Evolutionary conservation across 1,139 yeast species (phyloP), one percentile per base, ranked within the genome.

Genomic region (Candida freyschussii): DNA sequence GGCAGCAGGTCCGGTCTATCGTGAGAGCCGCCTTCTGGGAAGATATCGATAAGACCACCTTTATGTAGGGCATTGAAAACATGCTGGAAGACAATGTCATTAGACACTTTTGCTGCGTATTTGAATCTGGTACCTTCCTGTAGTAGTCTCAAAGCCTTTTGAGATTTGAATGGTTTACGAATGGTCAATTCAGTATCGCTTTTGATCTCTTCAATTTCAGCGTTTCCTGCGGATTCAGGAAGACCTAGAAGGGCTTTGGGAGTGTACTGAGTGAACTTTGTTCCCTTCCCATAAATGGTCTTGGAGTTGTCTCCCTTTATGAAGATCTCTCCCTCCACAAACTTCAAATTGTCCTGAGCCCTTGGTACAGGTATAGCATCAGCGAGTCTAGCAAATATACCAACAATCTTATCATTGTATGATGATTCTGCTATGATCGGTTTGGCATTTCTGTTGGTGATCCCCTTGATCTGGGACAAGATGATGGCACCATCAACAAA

Each of bases 1-100:
- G 89, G 91, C 27, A 80, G 59, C 33, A 81, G 59, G 36, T 80
- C 82, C 1, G 87, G 77, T 43, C 89, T 67, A 51, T 81, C 91
- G 51, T 81, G 91, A n/a, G 86, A 75, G 0, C 87, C 87, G 31
- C 89, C 91, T 59, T 82, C 91, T 1, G 89, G 87, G 46, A 80
- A 81, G 30, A 81, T 78, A 2, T 84, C 85, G 34, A 81, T 65
- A 13, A 75, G 68, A 19, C 75, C 73, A 8, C 76, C 74, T 2
- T 57, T 52, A 37, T 75, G 72, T 44, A 81, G 62, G 45, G 76
- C 79, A 34, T 69, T 66, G 48, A 78, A 81, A 6, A 81, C 89
- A 41, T 68, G 65, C 37, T 75, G 72, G 56, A 79, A 81, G 7
- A 78, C 72, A 11, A 52, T 49, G 33, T 72, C 67, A 46, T 78